phyloP scores from a whole-genome alignment of 305 asterid species.

The Ilex paraguariensis region DNA sequence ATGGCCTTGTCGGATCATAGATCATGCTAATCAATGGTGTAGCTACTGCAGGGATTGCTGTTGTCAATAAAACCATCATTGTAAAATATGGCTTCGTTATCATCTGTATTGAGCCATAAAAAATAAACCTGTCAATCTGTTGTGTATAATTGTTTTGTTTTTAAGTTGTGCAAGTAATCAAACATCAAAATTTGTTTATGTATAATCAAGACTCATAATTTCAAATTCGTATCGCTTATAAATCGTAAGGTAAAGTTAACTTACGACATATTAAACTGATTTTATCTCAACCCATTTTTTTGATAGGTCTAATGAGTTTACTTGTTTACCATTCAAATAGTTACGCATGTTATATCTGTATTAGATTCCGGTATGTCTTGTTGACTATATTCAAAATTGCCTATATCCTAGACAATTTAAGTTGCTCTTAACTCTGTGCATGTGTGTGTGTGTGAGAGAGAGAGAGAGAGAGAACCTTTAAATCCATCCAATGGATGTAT shows the following conservation, averaged over 20 bases:
- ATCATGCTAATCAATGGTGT: conserved; percentile 59
- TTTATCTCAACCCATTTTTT: neutral
- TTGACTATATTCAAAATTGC: no score
- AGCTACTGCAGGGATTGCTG: conserved; percentile 36
- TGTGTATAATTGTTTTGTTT: neutral
- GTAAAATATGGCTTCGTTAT: conserved; percentile 42
- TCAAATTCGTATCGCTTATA: neutral
- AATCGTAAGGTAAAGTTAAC: no score
- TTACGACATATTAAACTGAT: neutral
- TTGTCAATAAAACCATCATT: conserved; percentile 41
- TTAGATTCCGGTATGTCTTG: no score
- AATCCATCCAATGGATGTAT: conserved; percentile 59
- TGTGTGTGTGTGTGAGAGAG: neutral
- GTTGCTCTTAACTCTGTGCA: no score
- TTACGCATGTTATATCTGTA: no score
- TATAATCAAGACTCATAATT: neutral
- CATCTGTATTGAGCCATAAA: conserved; percentile 36
- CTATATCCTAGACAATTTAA: no score
- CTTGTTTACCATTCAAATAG: no score
- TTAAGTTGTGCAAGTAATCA: neutral
- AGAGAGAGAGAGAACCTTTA: conserved; percentile 30
- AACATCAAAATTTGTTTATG: neutral
- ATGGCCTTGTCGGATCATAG: conserved; percentile 79
- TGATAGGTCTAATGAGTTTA: no score
- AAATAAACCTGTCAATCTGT: no score